These are phyloP conservation scores for Quercus rubra DNA, from an alignment of 306 rosid genomes.

Conservation along the genomic window DNA sequence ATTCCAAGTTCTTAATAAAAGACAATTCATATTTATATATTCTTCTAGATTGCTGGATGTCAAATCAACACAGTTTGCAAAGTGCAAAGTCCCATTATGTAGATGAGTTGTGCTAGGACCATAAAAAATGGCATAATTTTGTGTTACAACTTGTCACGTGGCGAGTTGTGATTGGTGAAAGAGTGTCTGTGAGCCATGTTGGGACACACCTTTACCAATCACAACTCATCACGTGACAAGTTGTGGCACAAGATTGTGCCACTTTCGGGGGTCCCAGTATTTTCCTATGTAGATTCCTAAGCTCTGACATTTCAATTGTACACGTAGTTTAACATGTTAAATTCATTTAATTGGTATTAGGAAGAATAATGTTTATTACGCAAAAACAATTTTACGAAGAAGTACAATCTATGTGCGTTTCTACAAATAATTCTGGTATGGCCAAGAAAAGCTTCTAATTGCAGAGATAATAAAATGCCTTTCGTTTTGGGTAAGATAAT, in stretches of 20 bases:
- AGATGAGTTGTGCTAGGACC: background rate
- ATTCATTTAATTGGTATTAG: background rate
- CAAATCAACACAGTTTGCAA: background rate
- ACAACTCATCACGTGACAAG: too few relatives aligned
- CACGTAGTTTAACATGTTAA: background rate
- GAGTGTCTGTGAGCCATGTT: too few relatives aligned
- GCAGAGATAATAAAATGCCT: background rate
- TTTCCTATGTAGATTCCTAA: background rate
- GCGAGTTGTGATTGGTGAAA: too few relatives aligned
- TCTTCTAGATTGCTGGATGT: background rate
- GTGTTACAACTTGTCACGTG: too few relatives aligned
- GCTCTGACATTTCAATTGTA: background rate
- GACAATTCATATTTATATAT: background rate
- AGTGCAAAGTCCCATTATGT: background rate
- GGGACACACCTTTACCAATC: too few relatives aligned
- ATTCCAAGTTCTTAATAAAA: background rate
- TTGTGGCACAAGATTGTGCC: too few relatives aligned
- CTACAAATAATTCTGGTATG: background rate
- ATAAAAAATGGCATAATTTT: too few relatives aligned
- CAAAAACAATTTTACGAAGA: too few relatives aligned
- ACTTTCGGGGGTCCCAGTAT: too few relatives aligned
- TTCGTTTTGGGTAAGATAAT: background rate
- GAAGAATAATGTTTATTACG: background rate
- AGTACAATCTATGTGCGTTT: background rate
- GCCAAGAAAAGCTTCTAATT: background rate